Conservation (phyloP, 768 basidiomycete species). For the Lactarius hatsudake region DNA sequence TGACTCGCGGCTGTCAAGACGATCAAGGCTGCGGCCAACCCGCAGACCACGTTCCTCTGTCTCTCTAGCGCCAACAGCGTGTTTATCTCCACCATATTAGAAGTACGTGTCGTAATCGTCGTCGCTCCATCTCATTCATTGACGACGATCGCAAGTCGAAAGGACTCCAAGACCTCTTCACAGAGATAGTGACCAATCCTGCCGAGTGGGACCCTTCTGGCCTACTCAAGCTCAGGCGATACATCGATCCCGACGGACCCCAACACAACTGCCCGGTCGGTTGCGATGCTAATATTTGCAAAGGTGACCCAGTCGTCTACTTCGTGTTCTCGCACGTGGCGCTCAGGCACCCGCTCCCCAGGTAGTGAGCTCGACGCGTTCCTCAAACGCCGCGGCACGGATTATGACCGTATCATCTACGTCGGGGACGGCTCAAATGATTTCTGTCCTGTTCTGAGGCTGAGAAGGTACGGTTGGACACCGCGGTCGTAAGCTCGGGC, state of each 20-base stretch:
- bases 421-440: slow-evolving; percentile 95
- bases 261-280: slow-evolving; percentile 86
- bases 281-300: slow-evolving; percentile 98
- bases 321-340: neutral
- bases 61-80: slow-evolving; percentile 93
- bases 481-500: neutral
- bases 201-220: slow-evolving; percentile 75
- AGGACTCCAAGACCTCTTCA: slow-evolving; percentile 67
- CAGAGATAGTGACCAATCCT: slow-evolving; percentile 89
- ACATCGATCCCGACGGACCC: slow-evolving; percentile 69
- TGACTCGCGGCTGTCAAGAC: slow-evolving; percentile 84
- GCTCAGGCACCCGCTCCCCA: slow-evolving; percentile 32
- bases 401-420: slow-evolving; percentile 80
- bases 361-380: slow-evolving; percentile 93
- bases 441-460: slow-evolving; percentile 85
- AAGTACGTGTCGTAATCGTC: slow-evolving; percentile 52
- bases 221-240: slow-evolving; percentile 70
- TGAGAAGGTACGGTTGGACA: slow-evolving; percentile 56
- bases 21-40: slow-evolving; percentile 63
- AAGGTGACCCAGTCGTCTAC: slow-evolving; percentile 49
- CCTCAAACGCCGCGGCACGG: slow-evolving; percentile 54
- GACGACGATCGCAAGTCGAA: slow-evolving; percentile 53
- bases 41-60: slow-evolving; percentile 77
- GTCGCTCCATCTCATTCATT: neutral
- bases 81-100: slow-evolving; percentile 86